Evolutionary conservation across 768 basidiomycete genomes (phyloP), one percentile per base, ranked within the genome.

Genomic region (Boletus reticuloceps): DNA sequence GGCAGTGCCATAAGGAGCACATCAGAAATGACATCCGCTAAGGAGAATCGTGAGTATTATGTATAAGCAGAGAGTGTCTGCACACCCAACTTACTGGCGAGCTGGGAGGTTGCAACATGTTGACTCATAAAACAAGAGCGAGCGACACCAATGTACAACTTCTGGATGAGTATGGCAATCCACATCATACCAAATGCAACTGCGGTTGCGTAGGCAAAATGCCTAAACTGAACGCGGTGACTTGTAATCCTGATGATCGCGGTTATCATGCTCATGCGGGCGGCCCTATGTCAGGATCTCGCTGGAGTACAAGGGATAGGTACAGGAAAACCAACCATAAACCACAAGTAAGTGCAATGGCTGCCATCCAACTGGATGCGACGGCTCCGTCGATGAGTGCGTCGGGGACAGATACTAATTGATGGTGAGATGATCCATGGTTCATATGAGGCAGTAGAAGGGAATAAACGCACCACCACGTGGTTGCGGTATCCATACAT

Each of bases 1-100:
- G 56, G 55, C 1, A 64, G 25, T 1, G 25, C 25, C 16, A 64
- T 17, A 36, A 63, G 42, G 31, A 50, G 27, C 12, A 16, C 6
- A 37, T 63, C 53, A 31, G 55, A 61, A 19, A 60, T 19, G 25
- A 49, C 16, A 37, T 64, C 59, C 42, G 51, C 63, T 64, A 39
- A 22, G 8, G 6, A 27, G 10, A 22, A 32, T 32, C 29, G 5
- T 56, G n/a, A 19, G 34, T 37, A 38, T 54, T 14, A 16, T 38
- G 13, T 34, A 11, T 34, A 11, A 43, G 32, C 20, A 12, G 41
- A 12, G 41, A 27, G 19, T n/a, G 29, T 34, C n/a, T 12, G 7
- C 20, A 22, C 1, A 14, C 19, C 25, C 5, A 19, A 56, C 53
- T 31, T 6, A 56, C 45, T 37, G 46, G 47, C 6, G 17, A 56